Evolutionary conservation across 2,329 filamentous ascomycete genomes (phyloP).

Genomic region (Fusarium chuoi): DNA sequence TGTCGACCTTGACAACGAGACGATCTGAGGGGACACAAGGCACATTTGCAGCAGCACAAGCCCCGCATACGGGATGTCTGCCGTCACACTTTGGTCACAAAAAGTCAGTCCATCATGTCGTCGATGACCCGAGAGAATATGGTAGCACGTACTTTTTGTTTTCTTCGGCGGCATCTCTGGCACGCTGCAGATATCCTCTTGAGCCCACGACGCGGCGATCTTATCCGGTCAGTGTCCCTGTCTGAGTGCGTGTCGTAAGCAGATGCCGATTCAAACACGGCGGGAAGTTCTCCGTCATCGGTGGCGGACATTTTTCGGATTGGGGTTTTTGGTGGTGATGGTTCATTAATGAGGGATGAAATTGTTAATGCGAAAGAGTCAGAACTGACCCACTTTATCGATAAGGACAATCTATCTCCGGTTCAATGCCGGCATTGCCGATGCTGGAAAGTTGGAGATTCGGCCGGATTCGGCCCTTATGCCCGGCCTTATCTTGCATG

Average conservation of each 20-base stretch:
- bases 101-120: background rate
- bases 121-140: background rate
- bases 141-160: constrained; percentile 33
- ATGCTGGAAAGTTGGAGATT: constrained; percentile 1
- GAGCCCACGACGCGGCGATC: constrained; percentile 27
- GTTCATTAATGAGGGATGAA: background rate
- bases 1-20: constrained; percentile 31
- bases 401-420: constrained; percentile 17
- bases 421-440: constrained; percentile 15
- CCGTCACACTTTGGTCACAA: constrained; percentile 30
- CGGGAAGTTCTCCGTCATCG: constrained; percentile 25
- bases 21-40: constrained; percentile 39
- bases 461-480: background rate
- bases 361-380: constrained; percentile 6
- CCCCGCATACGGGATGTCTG: constrained; percentile 33
- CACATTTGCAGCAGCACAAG: constrained; percentile 26
- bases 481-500: background rate
- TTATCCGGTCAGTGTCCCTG: constrained; percentile 7
- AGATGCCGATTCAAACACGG: constrained; percentile 12
- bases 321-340: background rate
- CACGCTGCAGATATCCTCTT: constrained; percentile 37
- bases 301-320: constrained; percentile 9
- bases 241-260: constrained; percentile 20
- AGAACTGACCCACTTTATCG: constrained; percentile 3
- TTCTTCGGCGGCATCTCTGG: constrained; percentile 37